phyloP scores from a whole-genome alignment of 179 eudicot genomes.

The Camellia oleifera region DNA sequence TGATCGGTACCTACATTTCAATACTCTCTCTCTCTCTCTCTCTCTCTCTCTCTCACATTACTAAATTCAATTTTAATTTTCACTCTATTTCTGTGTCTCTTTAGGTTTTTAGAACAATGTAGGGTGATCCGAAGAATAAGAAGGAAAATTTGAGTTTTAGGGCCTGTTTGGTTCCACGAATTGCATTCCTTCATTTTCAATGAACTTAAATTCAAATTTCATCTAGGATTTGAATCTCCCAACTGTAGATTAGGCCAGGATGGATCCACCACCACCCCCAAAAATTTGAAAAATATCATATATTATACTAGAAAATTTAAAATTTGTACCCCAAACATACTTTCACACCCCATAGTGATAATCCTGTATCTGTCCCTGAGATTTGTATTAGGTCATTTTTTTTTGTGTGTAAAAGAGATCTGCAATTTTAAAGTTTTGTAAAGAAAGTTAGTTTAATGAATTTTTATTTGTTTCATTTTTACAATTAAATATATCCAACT shows the following conservation, averaged over 20 bases:
- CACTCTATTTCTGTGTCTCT: not conserved
- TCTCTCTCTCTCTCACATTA: not conserved
- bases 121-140: not conserved
- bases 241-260: not conserved
- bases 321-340: too few species aligned
- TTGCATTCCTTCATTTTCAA: not conserved
- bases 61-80: not conserved
- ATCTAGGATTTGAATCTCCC: not conserved
- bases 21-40: not conserved
- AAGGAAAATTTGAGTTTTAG: constrained; percentile 4
- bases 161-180: not conserved
- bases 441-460: too few species aligned
- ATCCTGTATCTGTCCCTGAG: too few species aligned
- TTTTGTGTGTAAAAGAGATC: too few species aligned
- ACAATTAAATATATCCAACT: not conserved
- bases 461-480: not conserved
- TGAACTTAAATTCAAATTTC: not conserved
- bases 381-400: too few species aligned
- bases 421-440: too few species aligned
- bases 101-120: not conserved
- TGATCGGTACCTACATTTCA: constrained; percentile 41
- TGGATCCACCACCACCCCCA: too few species aligned
- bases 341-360: too few species aligned
- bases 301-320: too few species aligned
- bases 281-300: too few species aligned